Evolutionary conservation across 2,329 filamentous ascomycete genomes (phyloP).

Genomic region (Fusarium bactridioides): DNA sequence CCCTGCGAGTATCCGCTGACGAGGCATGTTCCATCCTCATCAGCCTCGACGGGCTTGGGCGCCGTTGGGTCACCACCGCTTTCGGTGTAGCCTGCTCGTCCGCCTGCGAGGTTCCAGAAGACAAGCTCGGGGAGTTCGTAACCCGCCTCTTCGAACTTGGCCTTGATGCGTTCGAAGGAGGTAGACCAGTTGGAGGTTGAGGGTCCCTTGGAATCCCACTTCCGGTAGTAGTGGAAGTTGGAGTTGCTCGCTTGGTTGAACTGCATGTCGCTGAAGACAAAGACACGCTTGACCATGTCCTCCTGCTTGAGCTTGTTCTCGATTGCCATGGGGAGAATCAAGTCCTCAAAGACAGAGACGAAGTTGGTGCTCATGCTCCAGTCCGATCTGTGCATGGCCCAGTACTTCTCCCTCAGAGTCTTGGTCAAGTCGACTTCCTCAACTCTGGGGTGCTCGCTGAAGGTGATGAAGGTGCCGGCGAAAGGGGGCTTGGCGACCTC

Average conservation of each 20-base stretch:
- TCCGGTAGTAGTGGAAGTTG: not conserved
- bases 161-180: conserved; percentile 59
- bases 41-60: conserved; percentile 59
- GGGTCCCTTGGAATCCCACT: not conserved
- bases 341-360: conserved; percentile 59
- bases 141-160: conserved; percentile 55
- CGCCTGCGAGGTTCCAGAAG: conserved; percentile 66
- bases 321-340: conserved; percentile 63
- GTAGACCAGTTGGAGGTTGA: conserved; percentile 48
- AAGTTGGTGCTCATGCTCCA: conserved; percentile 62
- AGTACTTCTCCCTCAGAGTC: conserved; percentile 53
- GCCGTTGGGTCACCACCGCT: conserved; percentile 43
- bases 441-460: conserved; percentile 53
- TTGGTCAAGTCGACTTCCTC: conserved; percentile 49
- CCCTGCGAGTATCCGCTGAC: conserved; percentile 66
- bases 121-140: conserved; percentile 68
- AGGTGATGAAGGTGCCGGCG: conserved; percentile 63
- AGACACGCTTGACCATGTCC: conserved; percentile 68
- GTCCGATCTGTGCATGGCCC: conserved; percentile 35
- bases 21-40: conserved; percentile 55
- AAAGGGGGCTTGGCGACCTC: conserved; percentile 62
- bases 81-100: conserved; percentile 40
- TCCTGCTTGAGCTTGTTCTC: conserved; percentile 58
- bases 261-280: conserved; percentile 70
- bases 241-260: conserved; percentile 54